phyloP scores from a whole-genome alignment of 1,284 basidiomycete genomes.

The Agaricales sp. region DNA sequence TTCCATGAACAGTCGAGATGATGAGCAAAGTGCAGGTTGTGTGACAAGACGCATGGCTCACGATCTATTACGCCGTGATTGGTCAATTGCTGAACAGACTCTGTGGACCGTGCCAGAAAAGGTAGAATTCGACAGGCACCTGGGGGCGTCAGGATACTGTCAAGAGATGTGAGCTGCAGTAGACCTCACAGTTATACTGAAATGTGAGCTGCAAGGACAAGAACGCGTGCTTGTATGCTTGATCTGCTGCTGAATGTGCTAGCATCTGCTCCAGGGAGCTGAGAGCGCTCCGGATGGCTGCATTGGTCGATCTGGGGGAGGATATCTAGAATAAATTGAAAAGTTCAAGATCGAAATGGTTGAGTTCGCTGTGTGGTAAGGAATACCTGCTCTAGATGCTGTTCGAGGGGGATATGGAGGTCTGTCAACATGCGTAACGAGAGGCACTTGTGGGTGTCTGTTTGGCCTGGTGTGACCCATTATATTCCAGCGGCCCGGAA shows the following conservation, averaged over 20 bases:
- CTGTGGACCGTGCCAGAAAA: conserved; percentile 47
- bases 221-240: conserved; percentile 30
- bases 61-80: conserved; percentile 28
- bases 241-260: not conserved
- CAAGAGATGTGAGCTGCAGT: no score
- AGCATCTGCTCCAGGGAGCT: not conserved
- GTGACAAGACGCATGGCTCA: conserved; percentile 25
- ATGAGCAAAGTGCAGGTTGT: conserved; percentile 2
- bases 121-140: conserved; percentile 35
- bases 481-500: not conserved
- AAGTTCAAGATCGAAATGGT: no score
- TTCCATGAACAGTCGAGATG: not conserved
- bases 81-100: conserved; percentile 25
- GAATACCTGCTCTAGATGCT: not conserved
- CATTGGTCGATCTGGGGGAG: not conserved
- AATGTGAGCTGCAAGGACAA: conserved; percentile 62
- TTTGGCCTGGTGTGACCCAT: not conserved
- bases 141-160: not conserved
- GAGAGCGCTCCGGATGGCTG: not conserved
- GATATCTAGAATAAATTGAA: no score
- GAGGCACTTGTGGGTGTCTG: not conserved
- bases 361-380: not conserved
- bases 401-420: not conserved
- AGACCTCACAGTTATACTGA: conserved; percentile 67
- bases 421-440: not conserved